A percentile compares a stretch with the other conserved stretches of the same genome.
Evolutionary conservation across 23 red algal species (phyloP).

Genomic region (Pyropia yezoensis): DNA sequence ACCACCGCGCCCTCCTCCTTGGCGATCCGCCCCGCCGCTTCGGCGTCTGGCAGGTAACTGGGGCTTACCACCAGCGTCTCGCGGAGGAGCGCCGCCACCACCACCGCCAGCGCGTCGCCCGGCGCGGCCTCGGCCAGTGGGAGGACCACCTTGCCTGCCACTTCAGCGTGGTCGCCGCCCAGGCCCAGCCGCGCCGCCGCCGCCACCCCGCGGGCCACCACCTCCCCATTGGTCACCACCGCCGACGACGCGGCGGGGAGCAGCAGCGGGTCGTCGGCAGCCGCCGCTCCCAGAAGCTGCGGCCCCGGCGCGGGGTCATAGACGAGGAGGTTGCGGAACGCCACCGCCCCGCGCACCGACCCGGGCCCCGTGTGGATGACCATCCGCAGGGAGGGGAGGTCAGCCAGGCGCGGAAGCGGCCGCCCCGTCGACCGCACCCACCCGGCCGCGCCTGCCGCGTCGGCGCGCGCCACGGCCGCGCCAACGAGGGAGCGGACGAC

Average conservation of each 20-base stretch:
- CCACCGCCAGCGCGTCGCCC: conserved; percentile 6
- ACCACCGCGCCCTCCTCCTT: no score
- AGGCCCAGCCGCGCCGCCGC: conserved; percentile 11
- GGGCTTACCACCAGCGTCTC: conserved; percentile 20
- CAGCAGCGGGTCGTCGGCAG: conserved; percentile 1
- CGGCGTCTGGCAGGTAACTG: no score
- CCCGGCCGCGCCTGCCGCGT: conserved; percentile 22
- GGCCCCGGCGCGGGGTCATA: conserved; percentile 12
- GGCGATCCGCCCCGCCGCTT: no score
- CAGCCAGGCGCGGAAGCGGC: conserved; percentile 9
- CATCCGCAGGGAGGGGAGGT: conserved; percentile 32
- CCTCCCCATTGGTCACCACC: conserved; percentile 15
- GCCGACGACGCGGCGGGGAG: conserved; percentile 8
- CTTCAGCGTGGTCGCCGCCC: conserved; percentile 19
- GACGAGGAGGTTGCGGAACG: conserved; percentile 45
- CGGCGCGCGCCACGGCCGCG: conserved; percentile 15
- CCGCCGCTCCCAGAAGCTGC: background rate
- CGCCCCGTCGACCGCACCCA: conserved; percentile 25
- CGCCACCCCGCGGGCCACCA: conserved; percentile 10
- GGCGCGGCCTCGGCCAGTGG: conserved; percentile 3
- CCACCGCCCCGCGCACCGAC: conserved; percentile 21
- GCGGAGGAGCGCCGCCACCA: conserved; percentile 32
- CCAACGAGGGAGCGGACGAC: conserved; percentile 22
- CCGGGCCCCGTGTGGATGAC: conserved; percentile 37
- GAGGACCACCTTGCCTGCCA: conserved; percentile 34